Percentiles rank a stretch among this genome's conserved stretches.
Evolutionary conservation across 306 rosid species (phyloP).

Genomic region (Malus asiatica): DNA sequence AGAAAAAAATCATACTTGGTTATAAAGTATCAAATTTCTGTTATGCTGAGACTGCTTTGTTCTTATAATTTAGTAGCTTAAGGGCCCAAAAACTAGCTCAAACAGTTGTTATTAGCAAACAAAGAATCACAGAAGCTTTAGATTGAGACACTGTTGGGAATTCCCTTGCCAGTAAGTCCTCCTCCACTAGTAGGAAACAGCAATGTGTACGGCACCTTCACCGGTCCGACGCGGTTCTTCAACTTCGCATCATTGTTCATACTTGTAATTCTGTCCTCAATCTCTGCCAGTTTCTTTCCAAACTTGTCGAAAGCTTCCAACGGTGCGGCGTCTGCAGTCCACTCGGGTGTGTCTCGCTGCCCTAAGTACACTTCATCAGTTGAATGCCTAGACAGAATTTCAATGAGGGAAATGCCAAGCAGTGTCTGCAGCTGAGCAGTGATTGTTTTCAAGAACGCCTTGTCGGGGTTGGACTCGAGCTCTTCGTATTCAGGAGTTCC

Average conservation of each 20-base stretch:
- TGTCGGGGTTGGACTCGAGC: conserved; percentile 31
- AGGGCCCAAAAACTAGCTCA: too few species aligned
- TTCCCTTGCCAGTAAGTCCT: conserved; percentile 73
- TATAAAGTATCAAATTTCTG: background rate
- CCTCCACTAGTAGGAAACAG: conserved; percentile 55
- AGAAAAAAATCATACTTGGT: too few species aligned
- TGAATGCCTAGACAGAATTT: conserved; percentile 55
- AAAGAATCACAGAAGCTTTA: background rate
- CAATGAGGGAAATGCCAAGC: conserved; percentile 45
- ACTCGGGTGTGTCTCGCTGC: conserved; percentile 40
- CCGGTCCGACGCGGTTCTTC: conserved; percentile 58
- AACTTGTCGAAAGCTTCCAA: conserved; percentile 48
- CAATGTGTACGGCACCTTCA: conserved; percentile 61
- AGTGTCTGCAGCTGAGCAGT: conserved; percentile 46
- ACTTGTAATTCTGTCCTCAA: conserved; percentile 35
- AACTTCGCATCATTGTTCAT: conserved; percentile 44
- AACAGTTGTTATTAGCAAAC: too few species aligned
- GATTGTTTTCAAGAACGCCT: conserved; percentile 42
- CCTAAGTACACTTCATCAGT: conserved; percentile 56
- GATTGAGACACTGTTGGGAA: conserved; percentile 78
- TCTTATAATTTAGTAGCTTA: too few species aligned
- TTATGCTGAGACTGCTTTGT: background rate
- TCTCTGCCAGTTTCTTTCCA: conserved; percentile 36
- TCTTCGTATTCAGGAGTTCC: conserved; percentile 51
- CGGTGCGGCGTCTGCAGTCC: conserved; percentile 49